Base-by-base conservation (phyloP, 345 rosid species). In the Salix koriyanagi region DNA sequence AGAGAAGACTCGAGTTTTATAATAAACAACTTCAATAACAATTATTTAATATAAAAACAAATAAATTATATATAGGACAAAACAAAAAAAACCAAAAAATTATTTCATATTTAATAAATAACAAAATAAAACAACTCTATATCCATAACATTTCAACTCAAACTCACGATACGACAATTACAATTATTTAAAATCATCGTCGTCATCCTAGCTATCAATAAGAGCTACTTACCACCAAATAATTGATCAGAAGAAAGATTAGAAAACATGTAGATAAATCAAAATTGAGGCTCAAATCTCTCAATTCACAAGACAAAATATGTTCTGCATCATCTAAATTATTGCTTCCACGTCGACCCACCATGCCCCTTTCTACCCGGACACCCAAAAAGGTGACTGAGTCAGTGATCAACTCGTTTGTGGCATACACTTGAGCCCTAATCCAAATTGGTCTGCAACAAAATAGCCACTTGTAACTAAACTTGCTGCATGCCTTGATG, bases 371-470 rank as follows among this genome's bases (percentile, higher is more conserved):
- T 73, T 64, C 25, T 46, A 9, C 42, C 71, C 46, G 25, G 84
- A 83, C 88, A 85, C 39, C 11, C 6, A 77, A 61, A 83, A 69
- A 80, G 78, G n/a, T 44, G 67, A 73, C 64, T 67, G 62, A 83
- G 58, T 72, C 77, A 79, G 65, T 75, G 67, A 86, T 79, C 48
- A 32, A 62, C 10, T 74, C 68, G 76, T 32, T n/a, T 74, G 82
- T 79, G 79, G 82, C 72, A 52, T 37, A 54, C 12, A 54, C 23
- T 62, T 26, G 37, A 71, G 48, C 79, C 69, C 83, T 67, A 81
- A 75, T 64, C 84, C 80, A 26, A 68, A 76, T 44, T 58, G 66
- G 72, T 79, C 79, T 71, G 23, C 67, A 50, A 21, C 28, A 13
- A 25, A 73, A 26, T 32, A 6, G 66, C 48, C 75, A 81, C 61